A percentile compares a stretch with the other conserved stretches of the same genome.
These are phyloP conservation scores for Kurtzmaniella natalensis DNA, from an alignment of 1,139 yeast species.

Conservation along the genomic window DNA sequence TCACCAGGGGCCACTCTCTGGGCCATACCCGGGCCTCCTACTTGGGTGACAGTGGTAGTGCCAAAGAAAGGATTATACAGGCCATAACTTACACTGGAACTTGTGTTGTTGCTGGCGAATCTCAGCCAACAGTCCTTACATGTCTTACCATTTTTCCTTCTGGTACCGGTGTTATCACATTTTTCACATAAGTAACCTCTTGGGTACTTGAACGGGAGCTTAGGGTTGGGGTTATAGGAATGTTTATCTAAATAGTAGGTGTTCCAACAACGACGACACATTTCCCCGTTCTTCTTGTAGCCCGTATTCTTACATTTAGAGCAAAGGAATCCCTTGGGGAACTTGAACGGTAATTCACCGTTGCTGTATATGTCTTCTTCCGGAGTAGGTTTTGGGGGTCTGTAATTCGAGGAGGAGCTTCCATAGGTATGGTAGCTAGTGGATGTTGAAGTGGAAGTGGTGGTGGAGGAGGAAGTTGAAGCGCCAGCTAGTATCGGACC, in stretches of 20 bases:
- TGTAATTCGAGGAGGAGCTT: neutral
- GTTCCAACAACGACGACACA: slow-evolving; percentile 37
- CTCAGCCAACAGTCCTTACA: slow-evolving; percentile 72
- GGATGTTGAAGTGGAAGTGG: neutral
- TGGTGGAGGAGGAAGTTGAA: slow-evolving; percentile 6
- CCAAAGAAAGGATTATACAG: slow-evolving; percentile 13
- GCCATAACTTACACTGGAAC: slow-evolving; percentile 6
- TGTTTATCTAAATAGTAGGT: slow-evolving; percentile 22
- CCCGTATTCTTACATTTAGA: slow-evolving; percentile 41
- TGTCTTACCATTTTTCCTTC: slow-evolving; percentile 55
- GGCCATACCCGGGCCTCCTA: slow-evolving; percentile 4
- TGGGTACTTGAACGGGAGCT: slow-evolving; percentile 53
- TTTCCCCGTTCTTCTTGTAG: slow-evolving; percentile 27
- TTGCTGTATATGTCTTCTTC: neutral
- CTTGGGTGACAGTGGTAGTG: slow-evolving; percentile 7
- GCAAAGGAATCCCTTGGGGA: slow-evolving; percentile 33
- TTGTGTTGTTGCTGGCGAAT: slow-evolving; percentile 47
- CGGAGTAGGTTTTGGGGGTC: slow-evolving; percentile 12
- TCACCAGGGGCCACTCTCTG: slow-evolving; percentile 69
- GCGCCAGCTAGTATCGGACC: too few species aligned
- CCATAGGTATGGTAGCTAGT: slow-evolving; percentile 1
- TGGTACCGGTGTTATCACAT: slow-evolving; percentile 74
- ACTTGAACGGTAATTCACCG: slow-evolving; percentile 51
- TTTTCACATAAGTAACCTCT: slow-evolving; percentile 55
- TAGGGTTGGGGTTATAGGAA: slow-evolving; percentile 38